Percentiles rank a stretch among this genome's conserved stretches.
These are phyloP conservation scores for Alloteropsis angusta DNA, from an alignment of 202 grass and related monocot species.

Conservation along the genomic window DNA sequence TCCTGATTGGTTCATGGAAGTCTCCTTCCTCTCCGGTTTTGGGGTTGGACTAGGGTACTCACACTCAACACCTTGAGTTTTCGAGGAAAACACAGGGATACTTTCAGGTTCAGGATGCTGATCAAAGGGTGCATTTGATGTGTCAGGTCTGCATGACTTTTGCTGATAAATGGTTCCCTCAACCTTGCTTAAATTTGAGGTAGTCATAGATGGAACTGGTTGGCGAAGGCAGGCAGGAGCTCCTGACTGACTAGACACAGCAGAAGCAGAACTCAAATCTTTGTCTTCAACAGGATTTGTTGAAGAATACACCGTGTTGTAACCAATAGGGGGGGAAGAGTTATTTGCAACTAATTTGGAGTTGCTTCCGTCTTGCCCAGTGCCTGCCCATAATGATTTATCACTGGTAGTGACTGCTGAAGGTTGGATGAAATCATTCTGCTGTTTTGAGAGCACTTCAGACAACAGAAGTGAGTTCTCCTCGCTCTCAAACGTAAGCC, in stretches of 20 bases:
- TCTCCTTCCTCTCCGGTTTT: slow-evolving; percentile 29
- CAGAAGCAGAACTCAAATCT: slow-evolving; percentile 32
- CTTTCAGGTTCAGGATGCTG: slow-evolving; percentile 5
- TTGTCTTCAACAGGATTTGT: slow-evolving; percentile 29
- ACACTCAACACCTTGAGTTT: slow-evolving; percentile 25
- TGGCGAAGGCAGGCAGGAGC: slow-evolving; percentile 1
- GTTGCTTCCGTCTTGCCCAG: slow-evolving; percentile 27
- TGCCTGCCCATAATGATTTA: slow-evolving; percentile 28
- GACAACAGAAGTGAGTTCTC: slow-evolving; percentile 64
- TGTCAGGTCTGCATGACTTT: slow-evolving; percentile 24
- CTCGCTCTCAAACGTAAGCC: slow-evolving; percentile 85
- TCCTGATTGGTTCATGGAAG: slow-evolving; percentile 11
- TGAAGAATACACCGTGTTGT: slow-evolving; percentile 23
- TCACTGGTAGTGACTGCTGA: slow-evolving; percentile 25
- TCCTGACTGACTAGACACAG: slow-evolving; percentile 17
- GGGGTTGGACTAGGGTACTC: slow-evolving; percentile 42
- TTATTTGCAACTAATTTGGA: slow-evolving; percentile 24
- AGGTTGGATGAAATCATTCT: slow-evolving; percentile 38
- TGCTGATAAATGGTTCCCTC: slow-evolving; percentile 15
- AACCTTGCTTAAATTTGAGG: slow-evolving; percentile 20
- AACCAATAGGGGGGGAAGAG: slow-evolving; percentile 26
- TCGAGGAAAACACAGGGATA: slow-evolving; percentile 8
- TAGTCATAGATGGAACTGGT: slow-evolving; percentile 17
- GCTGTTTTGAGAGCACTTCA: slow-evolving; percentile 53
- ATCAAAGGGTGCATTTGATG: slow-evolving; percentile 17